phyloP scores from a whole-genome alignment of 169 alveolate genomes.

The Cryptosporidium tyzzeri region DNA sequence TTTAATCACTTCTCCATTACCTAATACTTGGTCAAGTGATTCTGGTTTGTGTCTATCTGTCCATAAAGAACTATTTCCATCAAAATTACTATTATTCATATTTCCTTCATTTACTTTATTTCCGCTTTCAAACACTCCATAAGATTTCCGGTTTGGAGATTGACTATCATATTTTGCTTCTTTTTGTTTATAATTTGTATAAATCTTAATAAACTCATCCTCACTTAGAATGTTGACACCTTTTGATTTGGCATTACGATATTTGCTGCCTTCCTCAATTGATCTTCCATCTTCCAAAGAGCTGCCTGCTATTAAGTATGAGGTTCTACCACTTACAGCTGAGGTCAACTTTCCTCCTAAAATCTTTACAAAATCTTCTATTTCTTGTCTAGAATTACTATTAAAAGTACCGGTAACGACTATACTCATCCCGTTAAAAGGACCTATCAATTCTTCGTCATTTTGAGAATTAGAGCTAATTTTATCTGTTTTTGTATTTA shows the following conservation, averaged over 20 bases:
- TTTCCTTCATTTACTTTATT: not conserved
- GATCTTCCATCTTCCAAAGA: slow-evolving; percentile 95
- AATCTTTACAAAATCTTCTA: slow-evolving; percentile 80
- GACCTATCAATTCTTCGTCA: slow-evolving; percentile 2
- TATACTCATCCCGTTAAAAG: slow-evolving; percentile 48
- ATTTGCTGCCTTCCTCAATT: slow-evolving; percentile 90
- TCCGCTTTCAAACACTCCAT: slow-evolving; percentile 10
- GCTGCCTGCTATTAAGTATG: slow-evolving; percentile 91
- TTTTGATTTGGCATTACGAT: slow-evolving; percentile 85
- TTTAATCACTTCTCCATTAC: slow-evolving; percentile 88
- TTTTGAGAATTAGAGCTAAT: not conserved
- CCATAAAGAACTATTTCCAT: slow-evolving; percentile 83
- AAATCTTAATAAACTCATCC: slow-evolving; percentile 82
- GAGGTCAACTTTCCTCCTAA: slow-evolving; percentile 92
- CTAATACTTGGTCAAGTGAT: slow-evolving; percentile 90
- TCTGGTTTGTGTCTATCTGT: slow-evolving; percentile 95
- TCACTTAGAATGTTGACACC: slow-evolving; percentile 84
- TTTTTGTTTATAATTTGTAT: slow-evolving; percentile 74
- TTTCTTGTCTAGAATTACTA: slow-evolving; percentile 41
- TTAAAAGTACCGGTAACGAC: slow-evolving; percentile 68
- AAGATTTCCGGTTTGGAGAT: slow-evolving; percentile 13
- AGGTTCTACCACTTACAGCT: slow-evolving; percentile 91
- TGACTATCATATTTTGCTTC: slow-evolving; percentile 62
- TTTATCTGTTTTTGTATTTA: not conserved
- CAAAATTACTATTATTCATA: not conserved